Conservation (phyloP, 768 basidiomycete species). For the Boletus rubescentipes region DNA sequence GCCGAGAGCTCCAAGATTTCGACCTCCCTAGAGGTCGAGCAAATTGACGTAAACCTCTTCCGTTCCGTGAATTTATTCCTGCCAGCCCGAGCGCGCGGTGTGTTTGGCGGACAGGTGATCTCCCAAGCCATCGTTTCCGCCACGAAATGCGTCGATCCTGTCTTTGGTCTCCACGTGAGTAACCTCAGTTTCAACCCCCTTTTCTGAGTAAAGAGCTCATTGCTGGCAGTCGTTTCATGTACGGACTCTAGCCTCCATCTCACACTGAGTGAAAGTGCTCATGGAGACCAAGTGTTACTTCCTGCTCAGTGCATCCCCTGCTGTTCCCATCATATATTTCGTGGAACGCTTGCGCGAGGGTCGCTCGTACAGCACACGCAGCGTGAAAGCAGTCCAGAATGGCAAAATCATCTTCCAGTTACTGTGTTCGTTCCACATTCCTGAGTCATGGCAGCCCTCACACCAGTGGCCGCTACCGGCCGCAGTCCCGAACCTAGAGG, state of each 20-base stretch:
- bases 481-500: slow-evolving; percentile 50
- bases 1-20: slow-evolving; percentile 69
- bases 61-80: slow-evolving; percentile 72
- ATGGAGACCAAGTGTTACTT: slow-evolving; percentile 68
- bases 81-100: slow-evolving; percentile 64
- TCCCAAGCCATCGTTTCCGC: slow-evolving; percentile 84
- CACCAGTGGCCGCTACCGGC: slow-evolving; percentile 71
- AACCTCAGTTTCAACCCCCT: neutral
- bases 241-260: slow-evolving; percentile 25
- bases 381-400: slow-evolving; percentile 56
- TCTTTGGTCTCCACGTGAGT: slow-evolving; percentile 71
- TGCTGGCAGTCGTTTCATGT: slow-evolving; percentile 65
- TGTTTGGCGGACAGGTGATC: slow-evolving; percentile 89
- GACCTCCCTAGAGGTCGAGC: slow-evolving; percentile 74
- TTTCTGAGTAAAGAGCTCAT: neutral
- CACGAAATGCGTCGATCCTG: slow-evolving; percentile 67
- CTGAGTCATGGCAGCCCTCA: slow-evolving; percentile 72
- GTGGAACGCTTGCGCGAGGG: slow-evolving; percentile 78
- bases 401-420: slow-evolving; percentile 60
- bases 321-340: slow-evolving; percentile 73
- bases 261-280: neutral
- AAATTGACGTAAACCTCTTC: slow-evolving; percentile 73
- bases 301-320: slow-evolving; percentile 68
- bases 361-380: slow-evolving; percentile 67
- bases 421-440: slow-evolving; percentile 79